Evolutionary conservation across 768 basidiomycete species (phyloP).

Genomic region (Tephrocybe sp.): DNA sequence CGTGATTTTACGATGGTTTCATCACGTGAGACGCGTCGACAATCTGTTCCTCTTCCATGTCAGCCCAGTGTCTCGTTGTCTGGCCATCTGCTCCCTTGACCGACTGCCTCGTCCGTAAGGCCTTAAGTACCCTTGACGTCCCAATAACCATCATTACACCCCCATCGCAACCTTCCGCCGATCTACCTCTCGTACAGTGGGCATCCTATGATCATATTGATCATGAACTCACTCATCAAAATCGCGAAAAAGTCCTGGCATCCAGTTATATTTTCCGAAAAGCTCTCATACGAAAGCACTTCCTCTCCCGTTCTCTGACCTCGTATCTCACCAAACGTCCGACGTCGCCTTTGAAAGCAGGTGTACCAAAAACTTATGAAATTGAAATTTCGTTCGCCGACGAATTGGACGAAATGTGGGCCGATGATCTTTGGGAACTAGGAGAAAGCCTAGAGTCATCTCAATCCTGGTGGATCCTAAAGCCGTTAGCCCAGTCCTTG

Average conservation of each 20-base stretch:
- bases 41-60: neutral
- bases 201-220: conserved; percentile 86
- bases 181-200: conserved; percentile 63
- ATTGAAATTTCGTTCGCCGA: conserved; percentile 88
- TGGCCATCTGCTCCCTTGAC: conserved; percentile 56
- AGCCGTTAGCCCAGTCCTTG: conserved; percentile 56
- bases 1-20: conserved; percentile 7
- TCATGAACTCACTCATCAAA: conserved; percentile 64
- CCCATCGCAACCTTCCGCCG: conserved; percentile 8
- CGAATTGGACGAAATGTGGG: conserved; percentile 91
- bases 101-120: conserved; percentile 41
- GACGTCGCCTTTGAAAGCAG: conserved; percentile 49
- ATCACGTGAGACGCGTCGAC: conserved; percentile 2
- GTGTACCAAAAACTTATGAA: conserved; percentile 77
- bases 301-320: conserved; percentile 72
- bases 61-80: conserved; percentile 27
- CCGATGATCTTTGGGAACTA: conserved; percentile 92
- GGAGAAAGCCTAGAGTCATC: conserved; percentile 54
- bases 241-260: conserved; percentile 55
- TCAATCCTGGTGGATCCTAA: conserved; percentile 87
- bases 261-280: conserved; percentile 91
- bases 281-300: conserved; percentile 93
- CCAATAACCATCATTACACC: conserved; percentile 21
- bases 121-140: conserved; percentile 29
- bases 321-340: conserved; percentile 74